A percentile compares a stretch with the other conserved stretches of the same genome.
phyloP scores from a whole-genome alignment of 768 basidiomycete species.

The Sarcodon sp. region DNA sequence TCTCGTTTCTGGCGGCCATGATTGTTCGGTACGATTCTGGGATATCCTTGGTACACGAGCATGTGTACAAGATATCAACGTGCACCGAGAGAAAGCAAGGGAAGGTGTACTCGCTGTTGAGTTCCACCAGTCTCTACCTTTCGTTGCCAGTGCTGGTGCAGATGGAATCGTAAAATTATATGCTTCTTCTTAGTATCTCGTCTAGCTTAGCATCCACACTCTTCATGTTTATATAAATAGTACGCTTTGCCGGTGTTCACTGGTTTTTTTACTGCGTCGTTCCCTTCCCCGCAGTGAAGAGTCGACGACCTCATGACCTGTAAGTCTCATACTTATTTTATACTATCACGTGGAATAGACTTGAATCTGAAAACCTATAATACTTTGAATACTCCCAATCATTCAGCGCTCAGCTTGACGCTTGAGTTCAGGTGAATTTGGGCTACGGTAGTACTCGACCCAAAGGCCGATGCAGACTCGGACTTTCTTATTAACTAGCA shows the following conservation, averaged over 20 bases:
- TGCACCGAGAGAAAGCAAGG: constrained; percentile 78
- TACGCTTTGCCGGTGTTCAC: not conserved
- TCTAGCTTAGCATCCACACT: not conserved
- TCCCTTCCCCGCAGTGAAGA: too few species aligned
- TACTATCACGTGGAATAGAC: too few species aligned
- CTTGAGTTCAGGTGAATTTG: too few species aligned
- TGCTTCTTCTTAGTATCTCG: constrained; percentile 54
- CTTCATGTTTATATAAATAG: not conserved
- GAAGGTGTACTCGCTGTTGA: constrained; percentile 88
- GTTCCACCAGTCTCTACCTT: constrained; percentile 70
- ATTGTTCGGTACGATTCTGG: constrained; percentile 94
- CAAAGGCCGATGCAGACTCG: too few species aligned
- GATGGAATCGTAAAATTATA: constrained; percentile 91
- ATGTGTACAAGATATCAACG: constrained; percentile 82
- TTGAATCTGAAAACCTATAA: too few species aligned
- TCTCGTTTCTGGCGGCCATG: constrained; percentile 84
- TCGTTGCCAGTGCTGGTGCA: constrained; percentile 91
- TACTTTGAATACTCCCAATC: too few species aligned
- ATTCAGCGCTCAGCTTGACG: too few species aligned
- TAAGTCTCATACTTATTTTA: not conserved
- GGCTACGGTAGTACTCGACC: too few species aligned
- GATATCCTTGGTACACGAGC: constrained; percentile 69
- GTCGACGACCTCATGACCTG: too few species aligned
- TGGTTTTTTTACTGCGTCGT: too few species aligned
- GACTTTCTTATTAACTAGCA: too few species aligned